Conservation (phyloP, 495 filamentous ascomycete genomes). For the Neurospora sp. region DNA sequence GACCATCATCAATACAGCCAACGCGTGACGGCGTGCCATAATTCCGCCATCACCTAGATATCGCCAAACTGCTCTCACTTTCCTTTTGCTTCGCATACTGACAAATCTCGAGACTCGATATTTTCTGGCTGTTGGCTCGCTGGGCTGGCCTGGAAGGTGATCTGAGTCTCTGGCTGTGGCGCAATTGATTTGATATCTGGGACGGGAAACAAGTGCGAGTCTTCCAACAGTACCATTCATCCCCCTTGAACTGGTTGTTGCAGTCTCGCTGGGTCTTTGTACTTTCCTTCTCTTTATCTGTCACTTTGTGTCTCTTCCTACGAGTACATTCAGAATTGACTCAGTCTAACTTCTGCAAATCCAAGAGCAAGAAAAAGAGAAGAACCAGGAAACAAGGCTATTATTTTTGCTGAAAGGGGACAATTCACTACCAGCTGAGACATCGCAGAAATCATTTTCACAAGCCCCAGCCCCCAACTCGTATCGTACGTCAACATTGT, state of each 20-base stretch:
- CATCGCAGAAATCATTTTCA: background rate
- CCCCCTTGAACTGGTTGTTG: slow-evolving; percentile 16
- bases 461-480: slow-evolving; percentile 23
- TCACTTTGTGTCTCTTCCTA: slow-evolving; percentile 30
- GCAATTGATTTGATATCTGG: background rate
- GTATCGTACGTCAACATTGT: slow-evolving; percentile 19
- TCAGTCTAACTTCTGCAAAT: slow-evolving; percentile 34
- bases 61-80: background rate
- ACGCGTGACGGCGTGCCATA: background rate
- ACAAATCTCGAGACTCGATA: background rate
- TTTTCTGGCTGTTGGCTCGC: background rate
- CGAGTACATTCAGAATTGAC: slow-evolving; percentile 52
- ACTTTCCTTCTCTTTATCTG: slow-evolving; percentile 25
- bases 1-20: background rate
- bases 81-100: background rate
- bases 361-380: slow-evolving; percentile 29
- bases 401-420: background rate
- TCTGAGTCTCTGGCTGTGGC: background rate
- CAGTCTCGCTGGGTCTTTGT: slow-evolving; percentile 25
- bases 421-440: background rate
- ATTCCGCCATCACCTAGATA: background rate
- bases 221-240: background rate
- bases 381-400: slow-evolving; percentile 8
- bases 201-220: background rate
- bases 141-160: background rate